Evolutionary conservation across 2,329 filamentous ascomycete genomes (phyloP), one percentile per base, ranked within the genome.

Genomic region (Monilinia vaccinii-corymbosi): DNA sequence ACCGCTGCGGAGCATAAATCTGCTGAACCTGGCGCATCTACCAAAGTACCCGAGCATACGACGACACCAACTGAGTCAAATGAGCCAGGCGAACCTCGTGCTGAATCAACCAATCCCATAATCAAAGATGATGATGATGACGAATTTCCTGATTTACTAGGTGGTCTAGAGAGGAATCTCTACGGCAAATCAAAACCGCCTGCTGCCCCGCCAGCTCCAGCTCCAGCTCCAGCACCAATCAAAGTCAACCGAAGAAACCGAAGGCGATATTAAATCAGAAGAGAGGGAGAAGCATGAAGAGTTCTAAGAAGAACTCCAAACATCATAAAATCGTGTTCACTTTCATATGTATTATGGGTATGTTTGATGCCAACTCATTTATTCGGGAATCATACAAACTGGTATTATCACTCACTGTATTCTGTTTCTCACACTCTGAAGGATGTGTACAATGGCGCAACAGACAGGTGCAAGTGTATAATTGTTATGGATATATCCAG

Each of bases 91-190:
- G 25, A 28, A 28, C 3, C 25, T 28, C 25, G 25, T 28, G 38
- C 10, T n/a, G 49, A 52, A 4, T 5, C 25, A 40, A 28, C 7
- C 25, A 53, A 44, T 21, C 8, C 51, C 18, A 31, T 21, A 28
- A 16, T 5, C 13, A 38, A 25, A 23, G 63, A 67, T 9, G 63
- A 68, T 9, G 66, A 66, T 18, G 66, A 68, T 23, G 62, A 66
- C 34, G 65, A 63, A 60, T 64, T 66, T 62, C 62, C 64, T 8
- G 69, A 71, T 61, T 56, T 71, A 16, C 28, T 71, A 28, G 68
- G 68, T 14, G 63, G 68, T 16, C 48, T 71, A 25, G 67, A 70
- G 56, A 69, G 65, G 47, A 65, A 64, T 23, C 57, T 70, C 21
- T 59, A 66, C 42, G 53, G 51, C 9, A 18, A 32, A 8, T 50